A percentile compares a stretch with the other conserved stretches of the same genome.
These are phyloP conservation scores for Triangularia setosa DNA, from an alignment of 2,329 filamentous ascomycete genomes.

Conservation along the genomic window DNA sequence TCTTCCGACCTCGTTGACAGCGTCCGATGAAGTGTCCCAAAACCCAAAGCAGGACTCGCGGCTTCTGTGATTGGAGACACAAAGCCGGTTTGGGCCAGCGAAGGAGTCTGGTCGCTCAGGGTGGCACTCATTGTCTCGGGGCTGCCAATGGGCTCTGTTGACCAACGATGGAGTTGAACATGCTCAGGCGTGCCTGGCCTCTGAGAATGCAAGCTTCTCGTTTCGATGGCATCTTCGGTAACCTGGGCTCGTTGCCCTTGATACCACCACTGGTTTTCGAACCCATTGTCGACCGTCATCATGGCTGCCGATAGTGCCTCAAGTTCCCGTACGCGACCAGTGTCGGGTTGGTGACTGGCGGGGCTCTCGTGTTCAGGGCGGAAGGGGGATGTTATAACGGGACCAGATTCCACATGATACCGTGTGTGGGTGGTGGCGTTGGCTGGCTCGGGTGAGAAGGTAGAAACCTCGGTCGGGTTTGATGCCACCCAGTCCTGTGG, in stretches of 20 bases:
- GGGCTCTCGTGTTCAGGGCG: not conserved
- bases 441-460: constrained; percentile 24
- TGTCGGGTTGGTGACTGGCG: constrained; percentile 29
- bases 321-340: constrained; percentile 38
- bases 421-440: constrained; percentile 13
- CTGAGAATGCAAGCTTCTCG: not conserved
- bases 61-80: constrained; percentile 39
- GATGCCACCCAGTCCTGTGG: constrained; percentile 10
- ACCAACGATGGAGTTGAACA: constrained; percentile 2
- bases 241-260: constrained; percentile 37
- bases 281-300: constrained; percentile 56
- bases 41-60: constrained; percentile 22
- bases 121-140: not conserved
- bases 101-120: not conserved
- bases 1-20: constrained; percentile 42
- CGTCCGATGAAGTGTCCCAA: constrained; percentile 30
- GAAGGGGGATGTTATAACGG: not conserved
- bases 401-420: constrained; percentile 2
- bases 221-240: constrained; percentile 7
- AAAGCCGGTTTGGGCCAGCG: constrained; percentile 20
- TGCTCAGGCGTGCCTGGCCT: constrained; percentile 5
- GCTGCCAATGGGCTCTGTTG: constrained; percentile 15
- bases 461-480: constrained; percentile 23
- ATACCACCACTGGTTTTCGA: constrained; percentile 57
- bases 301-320: constrained; percentile 49